These are phyloP conservation scores for Aspergillus felis DNA, from an alignment of 2,329 filamentous ascomycete species.

Conservation along the genomic window DNA sequence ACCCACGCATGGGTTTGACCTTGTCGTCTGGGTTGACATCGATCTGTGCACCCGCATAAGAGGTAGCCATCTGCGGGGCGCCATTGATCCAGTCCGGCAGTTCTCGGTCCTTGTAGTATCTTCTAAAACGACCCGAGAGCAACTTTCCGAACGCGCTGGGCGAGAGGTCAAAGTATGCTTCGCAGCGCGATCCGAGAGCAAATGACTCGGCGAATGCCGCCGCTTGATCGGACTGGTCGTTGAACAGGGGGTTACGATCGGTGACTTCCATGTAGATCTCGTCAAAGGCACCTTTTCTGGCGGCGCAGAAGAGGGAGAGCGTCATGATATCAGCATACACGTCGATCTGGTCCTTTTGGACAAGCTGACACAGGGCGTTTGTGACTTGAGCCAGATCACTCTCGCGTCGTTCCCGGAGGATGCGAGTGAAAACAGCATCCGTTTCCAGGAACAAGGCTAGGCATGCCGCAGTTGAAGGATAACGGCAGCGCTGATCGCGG, in stretches of 20 bases:
- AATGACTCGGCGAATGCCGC: conserved; percentile 62
- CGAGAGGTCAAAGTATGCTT: conserved; percentile 57
- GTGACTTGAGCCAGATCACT: conserved; percentile 37
- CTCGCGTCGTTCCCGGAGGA: conserved; percentile 28
- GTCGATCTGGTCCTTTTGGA: conserved; percentile 35
- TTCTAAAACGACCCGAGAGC: conserved; percentile 40
- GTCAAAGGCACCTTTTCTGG: conserved; percentile 55
- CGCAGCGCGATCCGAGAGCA: conserved; percentile 60
- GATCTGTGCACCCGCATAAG: conserved; percentile 51
- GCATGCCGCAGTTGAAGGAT: conserved; percentile 32
- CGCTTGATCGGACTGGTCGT: conserved; percentile 59
- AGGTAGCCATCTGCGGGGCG: conserved; percentile 47
- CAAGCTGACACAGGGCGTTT: conserved; percentile 32
- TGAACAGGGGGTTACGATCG: conserved; percentile 59
- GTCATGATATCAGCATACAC: conserved; percentile 52
- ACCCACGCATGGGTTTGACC: conserved; percentile 42
- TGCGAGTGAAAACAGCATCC: conserved; percentile 23
- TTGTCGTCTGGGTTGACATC: conserved; percentile 50
- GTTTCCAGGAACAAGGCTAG: conserved; percentile 39
- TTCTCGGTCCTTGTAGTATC: conserved; percentile 44
- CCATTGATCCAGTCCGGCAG: conserved; percentile 51
- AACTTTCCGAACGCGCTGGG: conserved; percentile 48
- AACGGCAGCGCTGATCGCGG: conserved; percentile 32
- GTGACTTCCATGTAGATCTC: conserved; percentile 62
- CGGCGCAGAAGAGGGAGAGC: conserved; percentile 55